A percentile compares a stretch with the other conserved stretches of the same genome.
Evolutionary conservation across 2,329 filamentous ascomycete species (phyloP).

Genomic region (Pestalotiopsis sp.): DNA sequence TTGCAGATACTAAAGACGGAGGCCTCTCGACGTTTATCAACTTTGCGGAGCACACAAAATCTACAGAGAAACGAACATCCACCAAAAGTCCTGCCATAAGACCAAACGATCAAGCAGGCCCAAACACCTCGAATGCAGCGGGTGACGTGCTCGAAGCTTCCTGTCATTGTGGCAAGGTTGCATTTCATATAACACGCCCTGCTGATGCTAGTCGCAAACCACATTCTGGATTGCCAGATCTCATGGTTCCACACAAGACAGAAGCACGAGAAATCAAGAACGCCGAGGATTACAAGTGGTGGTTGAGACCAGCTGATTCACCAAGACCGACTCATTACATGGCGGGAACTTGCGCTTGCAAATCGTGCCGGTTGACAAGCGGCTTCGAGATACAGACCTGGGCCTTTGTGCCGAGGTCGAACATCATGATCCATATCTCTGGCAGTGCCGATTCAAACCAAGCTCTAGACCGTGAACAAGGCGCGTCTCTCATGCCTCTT

Average conservation of each 20-base stretch:
- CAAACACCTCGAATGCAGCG: not conserved
- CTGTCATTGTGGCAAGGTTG: slow-evolving; percentile 58
- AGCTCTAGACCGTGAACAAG: not conserved
- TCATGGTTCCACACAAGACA: slow-evolving; percentile 50
- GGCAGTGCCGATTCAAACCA: slow-evolving; percentile 17
- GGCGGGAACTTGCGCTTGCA: slow-evolving; percentile 63
- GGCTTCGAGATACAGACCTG: slow-evolving; percentile 68
- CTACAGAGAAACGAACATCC: slow-evolving; percentile 3
- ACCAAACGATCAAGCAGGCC: not conserved
- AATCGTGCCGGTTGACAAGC: slow-evolving; percentile 59
- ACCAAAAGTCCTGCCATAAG: too few species aligned
- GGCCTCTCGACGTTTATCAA: slow-evolving; percentile 32
- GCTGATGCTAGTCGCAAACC: slow-evolving; percentile 44
- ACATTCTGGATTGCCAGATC: slow-evolving; percentile 53
- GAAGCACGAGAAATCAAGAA: slow-evolving; percentile 39
- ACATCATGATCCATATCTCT: slow-evolving; percentile 50
- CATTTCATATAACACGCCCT: slow-evolving; percentile 60
- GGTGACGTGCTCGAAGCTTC: slow-evolving; percentile 39
- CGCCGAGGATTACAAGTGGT: slow-evolving; percentile 57
- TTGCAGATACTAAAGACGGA: slow-evolving; percentile 24
- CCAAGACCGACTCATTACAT: slow-evolving; percentile 48
- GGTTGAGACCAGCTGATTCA: slow-evolving; percentile 43
- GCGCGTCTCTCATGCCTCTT: slow-evolving; percentile 24
- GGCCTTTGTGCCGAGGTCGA: slow-evolving; percentile 64
- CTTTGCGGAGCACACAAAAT: not conserved